Evolutionary conservation across 1,139 yeast genomes (phyloP), one percentile per base, ranked within the genome.

Genomic region (Geotrichum cucujoidarum): DNA sequence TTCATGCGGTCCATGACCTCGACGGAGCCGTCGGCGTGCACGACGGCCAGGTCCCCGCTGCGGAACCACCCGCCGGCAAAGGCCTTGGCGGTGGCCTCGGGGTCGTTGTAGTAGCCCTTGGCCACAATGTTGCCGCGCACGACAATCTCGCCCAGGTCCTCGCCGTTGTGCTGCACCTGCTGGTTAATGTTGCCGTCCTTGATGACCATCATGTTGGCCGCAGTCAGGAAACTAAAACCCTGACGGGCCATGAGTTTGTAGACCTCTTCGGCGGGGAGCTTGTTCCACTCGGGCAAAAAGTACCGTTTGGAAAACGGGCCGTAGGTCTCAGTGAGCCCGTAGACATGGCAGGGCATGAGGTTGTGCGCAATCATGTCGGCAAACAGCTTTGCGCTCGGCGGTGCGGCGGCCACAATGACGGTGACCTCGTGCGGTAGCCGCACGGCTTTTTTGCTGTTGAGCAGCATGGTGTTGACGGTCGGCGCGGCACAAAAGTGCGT

Each of bases 1-100:
- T 84, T 84, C 45, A 82, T 86, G 53, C 95, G 74, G 61, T 85
- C 95, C 53, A 84, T 73, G 46, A 85, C 79, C 55, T 66, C 74
- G 17, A 83, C 63, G 52, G 83, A 71, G 24, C 87, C 87, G 44
- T 75, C 76, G 2, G 64, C 61, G 43, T 74, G 78, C 54, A 83
- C 67, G 45, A 71, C 74, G 2, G 86, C 92, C 57, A 85, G 75
- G 64, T 85, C 95, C 44, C 95, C 95, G n/a, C 90, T 80, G 34
- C 74, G 72, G 68, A 83, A 84, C 88, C 89, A 84, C 11, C 87
- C 88, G 24, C 81, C 80, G 55, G 76, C 80, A 50, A 81, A 65
- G 10, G 78, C 71, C 53, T 74, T 72, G 32, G 58, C 62, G 1
- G 85, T 80, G 40, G 77, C 84, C 20, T 70, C 71, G 3, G 72